Evolutionary conservation across 345 rosid species (phyloP).

Genomic region (Bruguiera gymnorhiza): DNA sequence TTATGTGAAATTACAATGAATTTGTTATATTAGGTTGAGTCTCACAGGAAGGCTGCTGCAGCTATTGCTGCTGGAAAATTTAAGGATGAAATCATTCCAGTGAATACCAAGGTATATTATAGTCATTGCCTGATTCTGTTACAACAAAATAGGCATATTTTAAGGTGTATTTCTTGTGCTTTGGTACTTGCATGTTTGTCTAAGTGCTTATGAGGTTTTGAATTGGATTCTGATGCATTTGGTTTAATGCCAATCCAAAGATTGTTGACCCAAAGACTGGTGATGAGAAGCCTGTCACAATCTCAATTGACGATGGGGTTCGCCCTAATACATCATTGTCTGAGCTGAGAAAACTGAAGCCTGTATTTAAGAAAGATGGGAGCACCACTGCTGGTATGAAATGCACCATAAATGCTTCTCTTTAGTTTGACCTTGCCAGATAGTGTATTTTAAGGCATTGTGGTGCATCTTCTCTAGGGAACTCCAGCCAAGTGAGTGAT

Average conservation of each 20-base stretch:
- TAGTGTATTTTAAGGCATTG: conserved; percentile 1
- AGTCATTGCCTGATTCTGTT: not conserved
- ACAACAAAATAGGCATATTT: not conserved
- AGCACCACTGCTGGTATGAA: conserved; percentile 82
- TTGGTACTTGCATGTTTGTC: not conserved
- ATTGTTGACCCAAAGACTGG: conserved; percentile 88
- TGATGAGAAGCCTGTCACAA: conserved; percentile 58
- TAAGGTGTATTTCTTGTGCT: not conserved
- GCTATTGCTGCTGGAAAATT: conserved; percentile 84
- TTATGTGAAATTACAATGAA: not conserved
- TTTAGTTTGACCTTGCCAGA: conserved; percentile 1
- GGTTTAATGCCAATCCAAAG: conserved; percentile 35
- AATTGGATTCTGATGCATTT: not conserved
- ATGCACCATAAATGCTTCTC: not conserved
- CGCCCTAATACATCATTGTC: conserved; percentile 66
- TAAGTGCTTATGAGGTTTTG: not conserved
- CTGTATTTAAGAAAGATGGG: conserved; percentile 90
- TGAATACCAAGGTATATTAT: conserved; percentile 70
- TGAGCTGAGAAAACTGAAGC: conserved; percentile 61
- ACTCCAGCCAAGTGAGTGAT: conserved; percentile 91
- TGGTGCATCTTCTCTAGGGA: conserved; percentile 44
- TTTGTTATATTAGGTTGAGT: conserved; percentile 60
- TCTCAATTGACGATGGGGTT: conserved; percentile 91
- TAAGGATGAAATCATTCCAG: conserved; percentile 86
- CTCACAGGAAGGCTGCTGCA: conserved; percentile 92